These are phyloP conservation scores for Cladosporium sp. DNA, from an alignment of 2,329 filamentous ascomycete species.

Conservation along the genomic window DNA sequence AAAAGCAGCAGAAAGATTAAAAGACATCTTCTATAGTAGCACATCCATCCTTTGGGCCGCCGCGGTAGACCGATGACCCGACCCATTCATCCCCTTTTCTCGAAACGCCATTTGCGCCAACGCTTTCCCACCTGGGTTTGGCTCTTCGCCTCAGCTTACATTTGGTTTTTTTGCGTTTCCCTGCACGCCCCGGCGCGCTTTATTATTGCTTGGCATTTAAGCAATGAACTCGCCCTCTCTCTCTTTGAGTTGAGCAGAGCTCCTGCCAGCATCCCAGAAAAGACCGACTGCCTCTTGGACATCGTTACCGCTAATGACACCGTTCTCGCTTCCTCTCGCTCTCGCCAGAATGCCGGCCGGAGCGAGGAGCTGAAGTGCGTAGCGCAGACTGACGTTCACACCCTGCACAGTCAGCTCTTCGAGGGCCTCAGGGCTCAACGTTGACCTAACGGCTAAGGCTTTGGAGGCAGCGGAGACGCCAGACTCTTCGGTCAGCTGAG, in stretches of 20 bases:
- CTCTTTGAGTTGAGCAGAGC: slow-evolving; percentile 35
- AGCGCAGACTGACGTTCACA: slow-evolving; percentile 82
- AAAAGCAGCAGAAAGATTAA: slow-evolving; percentile 6
- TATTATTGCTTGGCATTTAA: too few relatives aligned
- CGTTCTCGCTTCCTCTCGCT: slow-evolving; percentile 46
- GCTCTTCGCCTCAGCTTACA: slow-evolving; percentile 1
- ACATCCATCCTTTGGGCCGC: neutral
- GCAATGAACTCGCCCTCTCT: slow-evolving; percentile 31
- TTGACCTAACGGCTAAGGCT: slow-evolving; percentile 68
- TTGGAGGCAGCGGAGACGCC: slow-evolving; percentile 15
- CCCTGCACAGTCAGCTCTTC: slow-evolving; percentile 84
- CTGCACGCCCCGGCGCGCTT: too few relatives aligned
- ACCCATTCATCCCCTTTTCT: too few relatives aligned
- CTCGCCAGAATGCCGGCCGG: slow-evolving; percentile 87
- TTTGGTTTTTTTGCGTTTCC: neutral
- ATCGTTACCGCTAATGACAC: slow-evolving; percentile 48
- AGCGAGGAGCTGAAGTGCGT: slow-evolving; percentile 86
- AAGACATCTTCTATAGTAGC: neutral
- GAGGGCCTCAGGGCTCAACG: slow-evolving; percentile 74
- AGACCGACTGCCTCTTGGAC: slow-evolving; percentile 47
- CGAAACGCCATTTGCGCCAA: slow-evolving; percentile 9
- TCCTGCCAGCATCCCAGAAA: slow-evolving; percentile 47
- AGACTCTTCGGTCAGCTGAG: slow-evolving; percentile 27
- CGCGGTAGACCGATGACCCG: neutral
- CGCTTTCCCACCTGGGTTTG: slow-evolving; percentile 4